A percentile compares a stretch with the other conserved stretches of the same genome.
Evolutionary conservation across 257 asterid species (phyloP).

Genomic region (Salvia miltiorrhiza): DNA sequence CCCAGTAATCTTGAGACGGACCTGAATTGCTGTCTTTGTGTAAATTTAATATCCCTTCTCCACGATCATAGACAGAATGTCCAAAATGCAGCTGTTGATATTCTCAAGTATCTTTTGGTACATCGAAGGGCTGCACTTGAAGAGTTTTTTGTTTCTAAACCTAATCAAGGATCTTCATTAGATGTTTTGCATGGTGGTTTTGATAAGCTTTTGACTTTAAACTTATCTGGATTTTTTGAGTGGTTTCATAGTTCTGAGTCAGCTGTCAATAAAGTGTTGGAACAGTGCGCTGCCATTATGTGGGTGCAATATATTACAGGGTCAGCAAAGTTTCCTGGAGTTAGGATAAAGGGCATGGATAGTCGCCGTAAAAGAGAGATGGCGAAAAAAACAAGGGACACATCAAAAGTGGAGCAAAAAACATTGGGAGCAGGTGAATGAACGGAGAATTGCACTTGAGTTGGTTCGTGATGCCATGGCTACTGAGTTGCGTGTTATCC

Average conservation of each 20-base stretch:
- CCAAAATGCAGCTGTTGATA: constrained; percentile 79
- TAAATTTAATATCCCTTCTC: constrained; percentile 80
- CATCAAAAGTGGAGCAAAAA: constrained; percentile 60
- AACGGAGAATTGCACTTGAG: constrained; percentile 91
- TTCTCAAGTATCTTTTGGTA: constrained; percentile 86
- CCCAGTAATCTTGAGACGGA: constrained; percentile 93
- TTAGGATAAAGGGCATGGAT: constrained; percentile 92
- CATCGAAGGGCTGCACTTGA: constrained; percentile 92
- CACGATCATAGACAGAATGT: constrained; percentile 68
- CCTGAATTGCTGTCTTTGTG: constrained; percentile 90
- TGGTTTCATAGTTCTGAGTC: constrained; percentile 77
- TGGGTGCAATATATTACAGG: constrained; percentile 94
- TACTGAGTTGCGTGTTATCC: constrained; percentile 92
- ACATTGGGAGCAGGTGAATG: constrained; percentile 97
- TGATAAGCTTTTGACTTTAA: constrained; percentile 85
- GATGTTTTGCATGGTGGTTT: constrained; percentile 91
- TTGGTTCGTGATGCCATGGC: constrained; percentile 92
- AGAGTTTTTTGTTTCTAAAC: constrained; percentile 86
- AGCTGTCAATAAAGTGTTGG: constrained; percentile 68
- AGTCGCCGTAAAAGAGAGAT: constrained; percentile 91
- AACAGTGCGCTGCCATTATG: constrained; percentile 89
- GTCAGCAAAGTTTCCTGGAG: constrained; percentile 91
- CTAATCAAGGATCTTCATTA: constrained; percentile 75
- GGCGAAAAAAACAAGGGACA: constrained; percentile 71
- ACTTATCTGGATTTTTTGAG: constrained; percentile 65